Evolutionary conservation across 1,284 basidiomycete species (phyloP).

Genomic region (Pseudozyma hubeiensis): DNA sequence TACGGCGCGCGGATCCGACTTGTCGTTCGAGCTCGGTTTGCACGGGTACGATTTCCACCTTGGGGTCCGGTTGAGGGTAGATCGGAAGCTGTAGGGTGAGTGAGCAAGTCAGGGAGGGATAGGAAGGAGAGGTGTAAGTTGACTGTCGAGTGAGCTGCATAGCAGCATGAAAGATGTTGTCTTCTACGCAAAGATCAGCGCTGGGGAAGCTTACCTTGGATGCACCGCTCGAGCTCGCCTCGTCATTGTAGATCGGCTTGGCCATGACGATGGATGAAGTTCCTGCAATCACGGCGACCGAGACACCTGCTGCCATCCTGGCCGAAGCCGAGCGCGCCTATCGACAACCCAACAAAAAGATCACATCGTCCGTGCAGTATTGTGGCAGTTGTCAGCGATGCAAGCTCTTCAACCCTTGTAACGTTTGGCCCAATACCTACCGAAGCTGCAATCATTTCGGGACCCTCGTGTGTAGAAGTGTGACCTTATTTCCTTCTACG

Average conservation of each 20-base stretch:
- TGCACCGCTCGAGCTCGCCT: conserved; percentile 19
- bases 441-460: conserved; percentile 35
- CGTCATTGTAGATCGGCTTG: conserved; percentile 41
- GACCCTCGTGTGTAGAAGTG: not conserved
- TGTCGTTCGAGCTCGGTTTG: conserved; percentile 63
- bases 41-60: conserved; percentile 47
- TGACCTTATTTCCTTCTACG: too few relatives aligned
- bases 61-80: conserved; percentile 52
- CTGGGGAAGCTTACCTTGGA: conserved; percentile 28
- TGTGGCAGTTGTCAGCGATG: too few relatives aligned
- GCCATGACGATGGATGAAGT: conserved; percentile 25
- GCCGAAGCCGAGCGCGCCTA: conserved; percentile 29
- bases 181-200: not conserved
- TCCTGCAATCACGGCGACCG: conserved; percentile 23
- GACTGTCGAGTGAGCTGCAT: too few relatives aligned
- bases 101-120: not conserved
- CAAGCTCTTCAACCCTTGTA: too few relatives aligned
- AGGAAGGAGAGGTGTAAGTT: not conserved
- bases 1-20: conserved; percentile 48
- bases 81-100: conserved; percentile 43
- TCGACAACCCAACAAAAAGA: too few relatives aligned
- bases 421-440: conserved; percentile 12
- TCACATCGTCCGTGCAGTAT: not conserved
- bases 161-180: too few relatives aligned
- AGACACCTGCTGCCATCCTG: conserved; percentile 29